Base-by-base conservation (phyloP, 441 rosid genomes). In the Eutrema salsugineum region DNA sequence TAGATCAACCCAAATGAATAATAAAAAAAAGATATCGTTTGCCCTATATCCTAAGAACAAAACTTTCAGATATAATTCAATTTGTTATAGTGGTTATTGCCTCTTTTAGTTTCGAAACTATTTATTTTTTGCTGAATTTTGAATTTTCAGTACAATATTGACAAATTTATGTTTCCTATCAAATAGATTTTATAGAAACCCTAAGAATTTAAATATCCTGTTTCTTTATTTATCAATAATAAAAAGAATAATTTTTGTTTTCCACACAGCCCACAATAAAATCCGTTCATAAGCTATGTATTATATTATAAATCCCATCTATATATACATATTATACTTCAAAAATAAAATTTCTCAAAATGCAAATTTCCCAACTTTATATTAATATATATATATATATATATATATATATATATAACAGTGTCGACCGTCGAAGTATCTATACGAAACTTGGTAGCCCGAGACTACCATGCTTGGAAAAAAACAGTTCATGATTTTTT, bases 371-470 rank as follows among this genome's bases (percentile, higher is more conserved):
- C 15, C 20, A 66, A 17, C 27, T n/a, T 16, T 39, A 14, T 50
- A 46, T 5, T 54, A 54, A 12, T 19, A 54, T 62, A 75, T 24
- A 75, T 44, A 15, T n/a, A n/a, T n/a, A n/a, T n/a, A n/a, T n/a
- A n/a, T n/a, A n/a, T n/a, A n/a, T n/a, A n/a, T n/a, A n/a, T n/a
- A n/a, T n/a, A 75, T 24, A 75, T 44, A 15, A 19, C n/a, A 54
- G 17, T 47, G 75, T 69, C 75, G 66, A 63, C 47, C 54, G 59
- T 68, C 51, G 38, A 75, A 62, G 75, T 62, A 67, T 63, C 53
- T 68, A 63, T 55, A 62, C 69, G 75, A 75, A 62, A 69, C 78
- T 67, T 74, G 35, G 49, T 49, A 67, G 63, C n/a, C 46, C 48
- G 24, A 59, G 32, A 62, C 33, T 46, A 63, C 79, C 61, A 75